A percentile compares a stretch with the other conserved stretches of the same genome.
Evolutionary conservation across 257 asterid genomes (phyloP).

Genomic region (Thymus mandschuricus): DNA sequence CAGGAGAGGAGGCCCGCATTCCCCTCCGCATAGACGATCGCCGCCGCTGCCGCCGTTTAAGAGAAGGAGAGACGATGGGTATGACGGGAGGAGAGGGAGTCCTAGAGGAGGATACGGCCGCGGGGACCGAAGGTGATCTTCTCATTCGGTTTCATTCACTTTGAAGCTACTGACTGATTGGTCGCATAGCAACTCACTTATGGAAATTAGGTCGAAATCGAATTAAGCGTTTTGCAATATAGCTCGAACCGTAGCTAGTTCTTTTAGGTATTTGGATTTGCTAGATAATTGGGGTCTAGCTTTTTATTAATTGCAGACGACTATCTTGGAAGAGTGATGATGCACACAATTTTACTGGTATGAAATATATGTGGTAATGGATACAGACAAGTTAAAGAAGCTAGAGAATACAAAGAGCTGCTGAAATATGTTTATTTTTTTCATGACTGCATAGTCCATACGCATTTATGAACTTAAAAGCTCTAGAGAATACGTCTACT

Average conservation of each 20-base stretch:
- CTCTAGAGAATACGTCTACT: not conserved
- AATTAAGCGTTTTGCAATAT: not conserved
- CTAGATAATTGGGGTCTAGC: not conserved
- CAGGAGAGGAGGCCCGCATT: conserved; percentile 37
- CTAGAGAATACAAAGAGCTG: conserved; percentile 7
- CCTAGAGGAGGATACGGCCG: conserved; percentile 33
- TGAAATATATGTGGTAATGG: not conserved
- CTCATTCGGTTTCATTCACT: not conserved
- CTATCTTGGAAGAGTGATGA: not conserved
- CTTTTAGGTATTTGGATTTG: not conserved
- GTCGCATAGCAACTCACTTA: not conserved
- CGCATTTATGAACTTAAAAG: conserved; percentile 1
- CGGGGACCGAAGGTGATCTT: conserved; percentile 31
- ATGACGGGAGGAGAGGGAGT: conserved; percentile 53
- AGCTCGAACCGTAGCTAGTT: not conserved
- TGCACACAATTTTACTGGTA: not conserved
- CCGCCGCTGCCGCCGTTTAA: conserved; percentile 29
- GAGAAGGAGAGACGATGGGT: conserved; percentile 67
- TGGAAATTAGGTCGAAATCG: not conserved
- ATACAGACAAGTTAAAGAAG: not conserved
- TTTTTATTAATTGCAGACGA: not conserved
- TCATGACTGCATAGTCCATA: not conserved
- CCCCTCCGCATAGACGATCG: conserved; percentile 47
- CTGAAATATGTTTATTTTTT: not conserved
- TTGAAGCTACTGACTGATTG: not conserved